Conservation (phyloP, 805 yeast genomes). For the Ogataea paraovalis region DNA sequence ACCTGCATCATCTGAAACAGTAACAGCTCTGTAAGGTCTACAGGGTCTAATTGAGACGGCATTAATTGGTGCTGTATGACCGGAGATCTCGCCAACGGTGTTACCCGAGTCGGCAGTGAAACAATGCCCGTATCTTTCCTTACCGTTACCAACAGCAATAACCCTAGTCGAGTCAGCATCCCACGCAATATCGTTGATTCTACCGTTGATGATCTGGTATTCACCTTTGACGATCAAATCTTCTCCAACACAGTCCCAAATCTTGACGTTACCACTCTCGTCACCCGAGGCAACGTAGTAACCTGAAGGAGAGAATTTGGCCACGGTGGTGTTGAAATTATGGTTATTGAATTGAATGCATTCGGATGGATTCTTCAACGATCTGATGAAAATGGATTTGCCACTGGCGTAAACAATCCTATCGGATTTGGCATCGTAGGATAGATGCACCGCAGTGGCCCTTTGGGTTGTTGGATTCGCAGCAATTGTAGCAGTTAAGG, state of each 20-base stretch:
- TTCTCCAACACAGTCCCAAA: conserved; percentile 73
- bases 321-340: conserved; percentile 69
- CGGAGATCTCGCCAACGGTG: conserved; percentile 93
- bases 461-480: conserved; percentile 79
- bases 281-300: conserved; percentile 91
- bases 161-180: conserved; percentile 82
- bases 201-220: conserved; percentile 68
- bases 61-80: conserved; percentile 80
- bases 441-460: conserved; percentile 65
- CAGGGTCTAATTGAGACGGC: conserved; percentile 80
- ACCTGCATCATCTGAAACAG: conserved; percentile 86
- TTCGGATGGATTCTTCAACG: conserved; percentile 48
- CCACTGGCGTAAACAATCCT: conserved; percentile 80
- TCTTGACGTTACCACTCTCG: conserved; percentile 79
- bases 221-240: conserved; percentile 69
- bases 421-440: conserved; percentile 67
- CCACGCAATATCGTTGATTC: conserved; percentile 84
- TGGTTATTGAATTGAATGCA: conserved; percentile 74
- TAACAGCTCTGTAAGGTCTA: conserved; percentile 90
- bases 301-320: conserved; percentile 85
- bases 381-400: conserved; percentile 70
- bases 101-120: conserved; percentile 94
- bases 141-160: conserved; percentile 94
- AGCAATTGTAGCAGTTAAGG: conserved; percentile 41
- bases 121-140: conserved; percentile 87